A percentile compares a stretch with the other conserved stretches of the same genome.
These are phyloP conservation scores for Paradendryphiella salina DNA, from an alignment of 2,329 filamentous ascomycete species.

Conservation along the genomic window DNA sequence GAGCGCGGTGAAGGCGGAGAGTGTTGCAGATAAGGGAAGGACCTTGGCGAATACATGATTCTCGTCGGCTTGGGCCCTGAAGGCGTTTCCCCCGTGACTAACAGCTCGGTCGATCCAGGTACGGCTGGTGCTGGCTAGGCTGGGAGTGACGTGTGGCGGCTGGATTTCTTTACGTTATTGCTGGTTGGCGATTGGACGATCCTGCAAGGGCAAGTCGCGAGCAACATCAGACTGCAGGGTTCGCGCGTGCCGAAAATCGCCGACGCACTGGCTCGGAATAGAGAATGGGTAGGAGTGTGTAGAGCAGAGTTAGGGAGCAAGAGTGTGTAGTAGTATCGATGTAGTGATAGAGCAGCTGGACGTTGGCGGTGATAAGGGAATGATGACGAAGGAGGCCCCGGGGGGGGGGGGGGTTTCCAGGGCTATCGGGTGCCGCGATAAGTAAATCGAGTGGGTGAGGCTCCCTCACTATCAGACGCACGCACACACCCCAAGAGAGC, in stretches of 20 bases:
- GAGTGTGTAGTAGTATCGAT: constrained; percentile 1
- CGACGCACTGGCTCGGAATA: constrained; percentile 7
- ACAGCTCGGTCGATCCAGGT: constrained; percentile 17
- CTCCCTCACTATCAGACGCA: too few species aligned
- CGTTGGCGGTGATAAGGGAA: constrained; percentile 6
- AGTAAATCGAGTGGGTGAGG: constrained; percentile 24
- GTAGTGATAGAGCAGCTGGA: background rate
- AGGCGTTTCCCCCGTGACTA: constrained; percentile 36
- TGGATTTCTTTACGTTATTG: constrained; percentile 45
- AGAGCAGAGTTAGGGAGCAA: constrained; percentile 1
- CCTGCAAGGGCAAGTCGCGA: constrained; percentile 24
- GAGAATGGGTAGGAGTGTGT: background rate
- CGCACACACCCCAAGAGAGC: too few species aligned
- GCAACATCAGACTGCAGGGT: constrained; percentile 38
- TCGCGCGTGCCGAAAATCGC: constrained; percentile 17
- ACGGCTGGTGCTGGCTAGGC: constrained; percentile 22
- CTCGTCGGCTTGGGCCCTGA: constrained; percentile 25
- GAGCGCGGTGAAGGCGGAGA: constrained; percentile 41
- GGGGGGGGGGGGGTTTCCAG: constrained; percentile 9
- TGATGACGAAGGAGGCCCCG: constrained; percentile 10
- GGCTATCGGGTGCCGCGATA: constrained; percentile 23
- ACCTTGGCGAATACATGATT: constrained; percentile 53
- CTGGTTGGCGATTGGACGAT: constrained; percentile 40
- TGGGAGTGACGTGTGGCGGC: constrained; percentile 36
- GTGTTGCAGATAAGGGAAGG: constrained; percentile 49